phyloP scores from a whole-genome alignment of 148 eudicot genomes.

The Rhododendron ovatum region DNA sequence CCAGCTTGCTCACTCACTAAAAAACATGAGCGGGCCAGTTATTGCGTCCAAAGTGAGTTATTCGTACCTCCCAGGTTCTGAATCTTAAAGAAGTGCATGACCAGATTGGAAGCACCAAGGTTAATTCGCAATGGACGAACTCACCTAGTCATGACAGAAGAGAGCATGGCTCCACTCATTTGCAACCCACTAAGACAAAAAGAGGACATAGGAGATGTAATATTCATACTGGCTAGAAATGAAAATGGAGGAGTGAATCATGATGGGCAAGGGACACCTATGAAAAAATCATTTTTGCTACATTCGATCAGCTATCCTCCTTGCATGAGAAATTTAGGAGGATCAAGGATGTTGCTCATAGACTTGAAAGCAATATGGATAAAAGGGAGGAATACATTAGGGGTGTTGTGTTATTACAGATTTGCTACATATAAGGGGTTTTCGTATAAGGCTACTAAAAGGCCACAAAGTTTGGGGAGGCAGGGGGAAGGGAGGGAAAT shows the following conservation, averaged over 20 bases:
- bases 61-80: no score
- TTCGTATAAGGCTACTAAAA: neutral
- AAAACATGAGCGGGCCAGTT: neutral
- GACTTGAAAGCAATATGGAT: neutral
- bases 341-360: neutral
- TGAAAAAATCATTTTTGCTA: neutral
- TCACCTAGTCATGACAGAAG: no score
- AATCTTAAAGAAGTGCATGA: no score
- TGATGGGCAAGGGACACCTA: neutral
- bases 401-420: neutral
- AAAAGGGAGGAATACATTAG: neutral
- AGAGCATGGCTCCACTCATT: neutral
- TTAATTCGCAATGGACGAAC: no score
- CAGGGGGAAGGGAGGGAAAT: neutral
- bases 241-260: neutral
- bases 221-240: neutral
- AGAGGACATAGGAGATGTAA: neutral
- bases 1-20: neutral
- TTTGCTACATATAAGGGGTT: neutral
- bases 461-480: neutral
- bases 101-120: no score
- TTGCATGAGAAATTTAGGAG: neutral
- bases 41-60: neutral
- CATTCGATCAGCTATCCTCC: neutral
- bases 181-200: neutral